Evolutionary conservation across 345 rosid species (phyloP), one percentile per base, ranked within the genome.

Genomic region (Gossypium sturtianum): DNA sequence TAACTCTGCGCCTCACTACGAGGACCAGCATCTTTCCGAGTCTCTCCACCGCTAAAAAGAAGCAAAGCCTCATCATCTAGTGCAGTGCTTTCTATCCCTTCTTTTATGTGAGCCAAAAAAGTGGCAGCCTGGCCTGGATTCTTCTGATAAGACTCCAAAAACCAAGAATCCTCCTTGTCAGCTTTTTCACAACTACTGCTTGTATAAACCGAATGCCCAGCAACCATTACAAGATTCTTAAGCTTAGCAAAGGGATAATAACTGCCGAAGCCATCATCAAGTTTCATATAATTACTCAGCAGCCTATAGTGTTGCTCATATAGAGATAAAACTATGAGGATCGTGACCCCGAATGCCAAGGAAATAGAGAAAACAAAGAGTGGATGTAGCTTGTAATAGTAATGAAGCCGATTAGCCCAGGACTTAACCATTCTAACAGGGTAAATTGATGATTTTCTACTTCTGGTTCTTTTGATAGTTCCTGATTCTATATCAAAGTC

Each of bases 1-100:
- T 93, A 95, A 82, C 99, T 93, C 92, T 93, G 99, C 17, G 94
- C 99, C 86, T 95, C 99, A 61, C 99, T 93, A 9, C 90, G 89
- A 44, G 99, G 99, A 52, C 99, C 99, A 0, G 99, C 99, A 49
- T 91, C 91, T 81, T 89, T 93, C 66, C 98, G 84, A 49, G 99
- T 95, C 85, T 95, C 96, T 73, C 99, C 99, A 29, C 99, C 99
- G 63, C 99, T 95, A 70, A 95, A 91, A 57, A 95, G 82, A 78
- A 95, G 99, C 90, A 95, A 80, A 78, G 99, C 86, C 49, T 69
- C 80, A 15, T 86, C 85, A 71, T 95, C 97, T 81, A 79, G 87
- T 2, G 84, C 89, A 0, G 87, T 85, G 77, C 79, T 79, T 29
- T 87, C 86, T 63, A 93, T 85, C 15, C 99, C 99, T 81, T 84